phyloP scores from a whole-genome alignment of 2,329 filamentous ascomycete species.

The Sordariomycetes sp. region DNA sequence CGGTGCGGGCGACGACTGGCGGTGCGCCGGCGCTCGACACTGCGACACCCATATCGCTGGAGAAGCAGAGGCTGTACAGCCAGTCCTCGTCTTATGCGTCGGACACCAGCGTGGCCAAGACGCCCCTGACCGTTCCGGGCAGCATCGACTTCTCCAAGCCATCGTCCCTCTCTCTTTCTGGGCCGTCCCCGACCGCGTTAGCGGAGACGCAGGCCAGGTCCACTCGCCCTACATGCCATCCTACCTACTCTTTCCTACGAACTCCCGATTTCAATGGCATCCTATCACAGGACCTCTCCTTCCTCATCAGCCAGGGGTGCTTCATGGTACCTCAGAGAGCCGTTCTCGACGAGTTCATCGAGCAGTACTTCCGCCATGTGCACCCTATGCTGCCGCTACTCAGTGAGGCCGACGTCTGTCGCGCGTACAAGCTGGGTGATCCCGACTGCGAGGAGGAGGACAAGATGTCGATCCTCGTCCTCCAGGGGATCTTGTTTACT shows the following conservation, averaged over 20 bases:
- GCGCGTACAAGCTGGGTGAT: constrained; percentile 7
- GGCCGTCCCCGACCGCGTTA: not conserved
- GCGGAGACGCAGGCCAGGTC: not conserved
- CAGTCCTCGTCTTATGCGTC: not conserved
- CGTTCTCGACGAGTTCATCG: constrained; percentile 14
- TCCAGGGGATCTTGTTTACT: constrained; percentile 3
- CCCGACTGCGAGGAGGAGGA: not conserved
- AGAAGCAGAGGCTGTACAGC: not conserved
- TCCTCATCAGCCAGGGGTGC: constrained; percentile 13
- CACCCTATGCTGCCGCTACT: constrained; percentile 15
- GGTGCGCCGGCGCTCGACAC: not conserved
- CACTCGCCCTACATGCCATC: not conserved
- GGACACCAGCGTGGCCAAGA: not conserved
- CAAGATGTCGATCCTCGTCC: constrained; percentile 2
- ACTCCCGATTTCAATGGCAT: constrained; percentile 10
- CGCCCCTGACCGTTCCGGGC: not conserved
- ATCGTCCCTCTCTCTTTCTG: not conserved
- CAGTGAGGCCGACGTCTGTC: constrained; percentile 10
- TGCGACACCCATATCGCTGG: not conserved
- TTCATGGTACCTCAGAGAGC: constrained; percentile 12
- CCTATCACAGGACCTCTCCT: constrained; percentile 11
- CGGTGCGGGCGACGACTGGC: not conserved
- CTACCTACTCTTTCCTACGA: constrained; percentile 9
- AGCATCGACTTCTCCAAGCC: not conserved
- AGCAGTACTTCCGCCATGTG: constrained; percentile 14